Conservation (phyloP, 139 green algal species). For the Nannochloris sp. region DNA sequence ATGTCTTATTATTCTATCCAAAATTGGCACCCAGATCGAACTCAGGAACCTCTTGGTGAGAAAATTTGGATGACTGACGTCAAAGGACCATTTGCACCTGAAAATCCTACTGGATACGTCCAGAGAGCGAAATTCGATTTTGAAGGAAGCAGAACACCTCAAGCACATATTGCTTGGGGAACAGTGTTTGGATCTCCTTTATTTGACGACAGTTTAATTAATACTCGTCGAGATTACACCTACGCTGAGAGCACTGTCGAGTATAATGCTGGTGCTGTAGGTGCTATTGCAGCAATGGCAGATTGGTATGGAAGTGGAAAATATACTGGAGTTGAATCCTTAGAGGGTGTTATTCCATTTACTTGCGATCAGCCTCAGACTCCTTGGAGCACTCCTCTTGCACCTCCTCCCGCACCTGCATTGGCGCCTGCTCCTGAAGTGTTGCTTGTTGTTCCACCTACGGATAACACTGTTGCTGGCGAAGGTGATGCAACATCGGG, state of each 20-base stretch:
- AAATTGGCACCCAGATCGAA: background rate
- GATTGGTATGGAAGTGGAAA: background rate
- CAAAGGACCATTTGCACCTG: background rate
- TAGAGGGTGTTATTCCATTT: background rate
- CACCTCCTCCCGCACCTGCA: background rate
- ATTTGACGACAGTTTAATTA: constrained; percentile 10
- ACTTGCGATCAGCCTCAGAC: background rate
- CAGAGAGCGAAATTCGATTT: background rate
- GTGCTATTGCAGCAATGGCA: background rate
- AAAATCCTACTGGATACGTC: constrained; percentile 1
- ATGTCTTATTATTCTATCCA: background rate
- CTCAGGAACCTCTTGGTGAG: background rate
- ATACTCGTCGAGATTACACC: constrained; percentile 23
- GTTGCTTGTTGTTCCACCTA: background rate
- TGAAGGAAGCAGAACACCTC: background rate
- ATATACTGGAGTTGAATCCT: background rate
- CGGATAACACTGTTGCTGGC: too few relatives aligned
- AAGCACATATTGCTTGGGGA: constrained; percentile 24
- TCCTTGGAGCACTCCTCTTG: background rate
- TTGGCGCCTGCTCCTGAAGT: background rate
- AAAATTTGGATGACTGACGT: background rate
- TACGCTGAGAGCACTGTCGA: background rate
- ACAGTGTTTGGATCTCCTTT: constrained; percentile 20
- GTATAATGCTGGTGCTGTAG: background rate
- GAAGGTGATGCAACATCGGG: too few relatives aligned